A percentile compares a stretch with the other conserved stretches of the same genome.
These are phyloP conservation scores for Clavispora phyllophila DNA, from an alignment of 805 yeast species.

Conservation along the genomic window DNA sequence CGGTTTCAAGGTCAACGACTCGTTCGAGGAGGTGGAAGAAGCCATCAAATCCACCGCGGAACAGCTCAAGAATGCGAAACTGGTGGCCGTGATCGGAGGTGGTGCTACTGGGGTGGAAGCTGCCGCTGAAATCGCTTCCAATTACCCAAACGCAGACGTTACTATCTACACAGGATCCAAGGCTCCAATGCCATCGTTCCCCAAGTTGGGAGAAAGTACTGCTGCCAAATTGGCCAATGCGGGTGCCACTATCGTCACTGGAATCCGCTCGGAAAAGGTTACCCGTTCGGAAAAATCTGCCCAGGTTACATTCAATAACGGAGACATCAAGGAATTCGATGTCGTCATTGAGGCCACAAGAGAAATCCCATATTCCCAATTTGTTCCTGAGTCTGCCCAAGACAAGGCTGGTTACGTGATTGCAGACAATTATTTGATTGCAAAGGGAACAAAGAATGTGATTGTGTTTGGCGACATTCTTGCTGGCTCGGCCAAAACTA, in stretches of 20 bases:
- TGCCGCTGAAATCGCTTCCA: constrained; percentile 31
- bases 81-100: constrained; percentile 36
- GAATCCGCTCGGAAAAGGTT: constrained; percentile 9
- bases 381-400: constrained; percentile 19
- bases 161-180: constrained; percentile 22
- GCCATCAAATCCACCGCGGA: constrained; percentile 14
- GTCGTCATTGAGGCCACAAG: constrained; percentile 24
- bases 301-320: constrained; percentile 15
- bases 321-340: constrained; percentile 19
- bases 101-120: constrained; percentile 37
- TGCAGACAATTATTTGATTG: constrained; percentile 23
- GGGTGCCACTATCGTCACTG: constrained; percentile 11
- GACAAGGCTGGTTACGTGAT: constrained; percentile 25
- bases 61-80: constrained; percentile 17
- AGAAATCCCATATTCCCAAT: constrained; percentile 29
- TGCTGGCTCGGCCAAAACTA: constrained; percentile 16
- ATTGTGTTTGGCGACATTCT: constrained; percentile 34
- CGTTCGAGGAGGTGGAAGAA: constrained; percentile 11
- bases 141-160: constrained; percentile 15
- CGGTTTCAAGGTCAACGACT: constrained; percentile 23
- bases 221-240: constrained; percentile 7
- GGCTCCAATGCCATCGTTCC: constrained; percentile 6
- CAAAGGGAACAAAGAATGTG: constrained; percentile 22
- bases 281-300: constrained; percentile 11
- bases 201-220: constrained; percentile 4